Conservation (phyloP, 768 basidiomycete species). For the Naganishia kalamii region DNA sequence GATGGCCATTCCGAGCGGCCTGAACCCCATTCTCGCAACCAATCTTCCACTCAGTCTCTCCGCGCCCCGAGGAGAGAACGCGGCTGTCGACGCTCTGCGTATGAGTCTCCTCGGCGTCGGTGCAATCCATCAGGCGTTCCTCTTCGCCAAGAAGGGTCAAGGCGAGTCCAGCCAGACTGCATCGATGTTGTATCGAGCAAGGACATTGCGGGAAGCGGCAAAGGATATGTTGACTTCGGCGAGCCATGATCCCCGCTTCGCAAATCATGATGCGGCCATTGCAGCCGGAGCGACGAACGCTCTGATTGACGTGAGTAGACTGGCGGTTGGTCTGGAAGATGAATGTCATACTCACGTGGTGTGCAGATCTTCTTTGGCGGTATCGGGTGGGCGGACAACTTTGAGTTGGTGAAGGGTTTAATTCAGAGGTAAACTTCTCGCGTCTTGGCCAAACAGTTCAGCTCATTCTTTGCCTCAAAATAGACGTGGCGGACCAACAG, state of each 20-base stretch:
- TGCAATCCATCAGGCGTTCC: constrained; percentile 51
- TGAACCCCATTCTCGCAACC: constrained; percentile 50
- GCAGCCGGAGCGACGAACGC: constrained; percentile 38
- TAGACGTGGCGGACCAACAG: constrained; percentile 50
- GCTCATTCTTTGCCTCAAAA: background rate
- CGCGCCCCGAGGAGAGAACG: constrained; percentile 46
- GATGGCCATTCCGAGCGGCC: constrained; percentile 48
- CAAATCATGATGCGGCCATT: constrained; percentile 33
- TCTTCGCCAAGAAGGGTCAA: constrained; percentile 44
- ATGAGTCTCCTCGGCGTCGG: constrained; percentile 49
- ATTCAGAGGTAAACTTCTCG: constrained; percentile 41
- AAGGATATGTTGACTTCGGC: constrained; percentile 47
- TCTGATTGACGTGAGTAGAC: constrained; percentile 39
- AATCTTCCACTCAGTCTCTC: constrained; percentile 51
- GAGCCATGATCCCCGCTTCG: constrained; percentile 40
- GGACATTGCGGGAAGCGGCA: constrained; percentile 46
- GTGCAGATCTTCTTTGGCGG: constrained; percentile 49
- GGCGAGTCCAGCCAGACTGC: constrained; percentile 32
- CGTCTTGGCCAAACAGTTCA: background rate
- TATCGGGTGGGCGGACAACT: constrained; percentile 48
- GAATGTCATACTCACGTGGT: background rate
- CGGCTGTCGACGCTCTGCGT: constrained; percentile 49
- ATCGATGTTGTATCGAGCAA: constrained; percentile 47
- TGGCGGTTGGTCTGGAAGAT: background rate
- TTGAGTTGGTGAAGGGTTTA: constrained; percentile 48